Evolutionary conservation across 192 early-diverging fungal species (phyloP), one percentile per base, ranked within the genome.

Genomic region (Entomortierella lignicola): DNA sequence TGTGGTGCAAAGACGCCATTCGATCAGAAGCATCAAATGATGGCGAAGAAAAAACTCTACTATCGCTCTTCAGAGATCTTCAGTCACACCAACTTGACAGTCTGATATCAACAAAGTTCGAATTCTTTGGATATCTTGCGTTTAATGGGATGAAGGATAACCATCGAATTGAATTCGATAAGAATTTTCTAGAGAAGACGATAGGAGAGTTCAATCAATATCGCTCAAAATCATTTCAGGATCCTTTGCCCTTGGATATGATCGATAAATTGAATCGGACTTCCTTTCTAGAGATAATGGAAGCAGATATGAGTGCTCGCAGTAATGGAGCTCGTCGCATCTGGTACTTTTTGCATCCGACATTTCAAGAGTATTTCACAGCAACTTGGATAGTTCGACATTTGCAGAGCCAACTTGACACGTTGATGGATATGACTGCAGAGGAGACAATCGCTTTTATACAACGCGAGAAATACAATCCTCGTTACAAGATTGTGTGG

Each of bases 361-460:
- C 69, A 3, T 71, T 71, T 25, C 69, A 62, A 34, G 69, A 71
- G 57, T 71, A 63, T 50, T 71, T 63, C 32, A 60, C 69, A 25
- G 60, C 69, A 12, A 71, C 53, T 50, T 71, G 60, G 60, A 48
- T 71, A 18, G 60, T 31, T 52, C 42, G 25, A 2, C 50, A 62
- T 41, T 20, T 64, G 6, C 48, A 64, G 8, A 1, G 10, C n/a
- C 27, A 51, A 51, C 15, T 47, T 3, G 5, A 5, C 5, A 47
- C 17, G 44, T 47, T 20, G 20, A 20, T 47, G 20, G 39, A 42
- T 42, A 20, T 20, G 44, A 47, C 44, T 4, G 17, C 44, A 43
- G 37, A 48, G 37, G 63, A 65, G n/a, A 39, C 50, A 20, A 41
- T 26, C 0, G 57, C 21, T 7, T 70, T 70, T 62, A 29, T 70